These are phyloP conservation scores for Zygnema cylindricum DNA, from an alignment of 139 green algal genomes.

Conservation along the genomic window DNA sequence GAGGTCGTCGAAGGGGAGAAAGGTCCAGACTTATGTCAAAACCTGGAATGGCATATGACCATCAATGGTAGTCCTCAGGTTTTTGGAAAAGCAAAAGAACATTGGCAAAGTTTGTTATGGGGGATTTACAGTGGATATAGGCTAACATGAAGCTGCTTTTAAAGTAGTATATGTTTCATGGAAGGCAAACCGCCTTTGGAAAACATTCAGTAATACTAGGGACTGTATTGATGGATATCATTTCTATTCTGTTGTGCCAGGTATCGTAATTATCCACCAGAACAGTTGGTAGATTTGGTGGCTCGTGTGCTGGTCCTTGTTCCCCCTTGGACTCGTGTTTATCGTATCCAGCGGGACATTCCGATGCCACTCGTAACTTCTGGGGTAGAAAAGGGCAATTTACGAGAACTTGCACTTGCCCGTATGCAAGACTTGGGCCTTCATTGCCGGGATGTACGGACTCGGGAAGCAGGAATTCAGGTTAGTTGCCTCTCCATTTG, in stretches of 20 bases:
- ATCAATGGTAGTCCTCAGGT: no score
- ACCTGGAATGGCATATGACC: no score
- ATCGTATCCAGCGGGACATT: conserved; percentile 94
- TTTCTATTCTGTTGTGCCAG: conserved; percentile 11
- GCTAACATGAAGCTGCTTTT: no score
- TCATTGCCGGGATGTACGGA: conserved; percentile 86
- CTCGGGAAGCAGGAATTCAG: conserved; percentile 91
- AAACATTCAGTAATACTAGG: no score
- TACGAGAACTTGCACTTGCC: conserved; percentile 92
- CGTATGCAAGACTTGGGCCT: conserved; percentile 89
- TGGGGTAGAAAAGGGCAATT: conserved; percentile 90
- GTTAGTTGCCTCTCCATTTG: conserved; percentile 9
- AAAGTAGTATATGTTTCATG: no score
- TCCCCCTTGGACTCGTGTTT: conserved; percentile 89
- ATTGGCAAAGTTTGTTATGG: no score
- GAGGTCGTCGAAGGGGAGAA: no score
- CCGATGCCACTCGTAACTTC: conserved; percentile 95
- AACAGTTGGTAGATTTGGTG: conserved; percentile 91
- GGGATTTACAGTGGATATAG: no score
- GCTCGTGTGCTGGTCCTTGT: conserved; percentile 87
- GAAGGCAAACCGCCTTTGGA: no score
- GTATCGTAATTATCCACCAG: conserved; percentile 65
- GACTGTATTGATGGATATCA: no score
- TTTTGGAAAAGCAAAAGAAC: no score
- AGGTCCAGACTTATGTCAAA: no score